Evolutionary conservation across 2,329 filamentous ascomycete genomes (phyloP), one percentile per base, ranked within the genome.

Genomic region (Sclerotinia glacialis): DNA sequence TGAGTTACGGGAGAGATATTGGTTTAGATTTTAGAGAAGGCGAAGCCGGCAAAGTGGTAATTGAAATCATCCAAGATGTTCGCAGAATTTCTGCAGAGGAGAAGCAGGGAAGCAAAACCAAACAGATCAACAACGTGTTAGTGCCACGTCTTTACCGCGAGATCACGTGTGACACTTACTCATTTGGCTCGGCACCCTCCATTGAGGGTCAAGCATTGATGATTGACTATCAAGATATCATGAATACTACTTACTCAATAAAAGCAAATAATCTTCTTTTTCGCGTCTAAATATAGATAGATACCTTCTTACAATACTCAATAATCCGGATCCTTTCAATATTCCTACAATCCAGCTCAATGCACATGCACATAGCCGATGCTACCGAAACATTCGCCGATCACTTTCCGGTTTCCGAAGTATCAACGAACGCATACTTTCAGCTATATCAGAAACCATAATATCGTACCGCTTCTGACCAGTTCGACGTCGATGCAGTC

Each of bases 311-410:
- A 12, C 7, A 4, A 5, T 14, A 40, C 12, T 40, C 42, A 60
- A 47, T 47, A 60, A 47, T 60, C n/a, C n/a, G n/a, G n/a, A n/a
- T n/a, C 56, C 56, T 60, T 60, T 34, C 56, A 37, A 60, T 60
- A 60, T 23, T 60, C 56, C 28, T 47, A 34, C 26, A 18, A 2
- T 47, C 42, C 18, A 59, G 56, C 42, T 47, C 42, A 59, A 59
- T 59, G 26, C 56, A 8, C n/a, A 31, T 11, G 8, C 54, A 46
- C 31, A 0, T 23, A 47, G 12, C 4, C 6, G 21, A 47, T 23
- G 42, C 8, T n/a, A 34, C 21, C 37, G 28, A 60, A 60, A 23
- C 0, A 12, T 34, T 60, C 18, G 21, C 16, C 1, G 26, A 34
- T 18, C 26, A 23, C 42, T 60, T 23, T 1, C 42, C 21, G 42